Conservation (phyloP, 345 rosid species). For the Syzygium jambos region DNA sequence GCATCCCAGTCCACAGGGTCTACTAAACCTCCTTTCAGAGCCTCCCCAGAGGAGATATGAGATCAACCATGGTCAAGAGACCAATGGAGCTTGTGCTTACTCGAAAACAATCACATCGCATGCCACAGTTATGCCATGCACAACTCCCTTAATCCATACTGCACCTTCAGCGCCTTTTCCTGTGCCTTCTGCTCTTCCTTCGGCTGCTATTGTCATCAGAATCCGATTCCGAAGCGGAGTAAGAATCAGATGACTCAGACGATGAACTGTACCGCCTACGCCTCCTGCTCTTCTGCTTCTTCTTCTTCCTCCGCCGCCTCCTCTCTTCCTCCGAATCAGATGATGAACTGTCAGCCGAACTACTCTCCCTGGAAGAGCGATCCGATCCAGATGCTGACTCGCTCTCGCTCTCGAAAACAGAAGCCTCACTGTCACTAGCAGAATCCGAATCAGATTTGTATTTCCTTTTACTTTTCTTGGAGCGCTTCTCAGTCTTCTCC, state of each 20-base stretch:
- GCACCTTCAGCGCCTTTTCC: constrained; percentile 31
- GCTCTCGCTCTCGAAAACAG: constrained; percentile 81
- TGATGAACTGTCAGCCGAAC: constrained; percentile 59
- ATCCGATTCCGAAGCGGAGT: constrained; percentile 58
- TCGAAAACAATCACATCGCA: background rate
- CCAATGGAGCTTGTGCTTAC: background rate
- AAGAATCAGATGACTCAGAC: constrained; percentile 72
- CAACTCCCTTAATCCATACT: background rate
- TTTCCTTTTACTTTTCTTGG: constrained; percentile 88
- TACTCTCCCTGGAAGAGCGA: constrained; percentile 54
- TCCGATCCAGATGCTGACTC: constrained; percentile 57
- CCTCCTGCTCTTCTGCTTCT: constrained; percentile 37
- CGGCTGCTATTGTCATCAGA: constrained; percentile 56
- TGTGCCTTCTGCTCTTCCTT: constrained; percentile 57
- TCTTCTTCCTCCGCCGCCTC: constrained; percentile 51
- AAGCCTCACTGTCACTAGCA: constrained; percentile 77
- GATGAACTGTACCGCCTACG: constrained; percentile 60
- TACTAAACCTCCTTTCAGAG: background rate
- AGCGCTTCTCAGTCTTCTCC: constrained; percentile 35
- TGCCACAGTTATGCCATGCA: background rate
- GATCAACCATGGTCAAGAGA: background rate
- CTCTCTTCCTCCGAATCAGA: constrained; percentile 76
- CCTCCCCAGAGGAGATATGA: background rate
- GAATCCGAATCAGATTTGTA: constrained; percentile 54
- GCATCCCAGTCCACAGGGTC: background rate